Evolutionary conservation across 306 rosid genomes (phyloP).

Genomic region (Cicer judaicum): DNA sequence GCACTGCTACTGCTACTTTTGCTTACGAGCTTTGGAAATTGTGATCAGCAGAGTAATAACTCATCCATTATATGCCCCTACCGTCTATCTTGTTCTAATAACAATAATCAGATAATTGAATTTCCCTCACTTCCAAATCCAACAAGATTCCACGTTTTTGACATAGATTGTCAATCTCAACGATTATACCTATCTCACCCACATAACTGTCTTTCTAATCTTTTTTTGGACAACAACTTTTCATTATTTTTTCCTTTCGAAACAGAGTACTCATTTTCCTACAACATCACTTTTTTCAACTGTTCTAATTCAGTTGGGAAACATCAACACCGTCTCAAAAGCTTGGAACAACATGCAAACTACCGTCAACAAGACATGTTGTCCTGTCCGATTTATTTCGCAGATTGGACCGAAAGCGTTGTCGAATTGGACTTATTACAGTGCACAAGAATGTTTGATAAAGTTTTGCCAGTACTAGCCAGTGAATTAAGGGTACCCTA

Average conservation of each 20-base stretch:
- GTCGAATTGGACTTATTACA: not conserved
- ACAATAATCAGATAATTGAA: not conserved
- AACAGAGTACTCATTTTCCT: not conserved
- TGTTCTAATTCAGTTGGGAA: not conserved
- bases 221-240: slow-evolving; percentile 9
- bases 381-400: not conserved
- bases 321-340: not conserved
- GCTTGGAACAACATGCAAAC: not conserved
- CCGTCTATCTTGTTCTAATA: not conserved
- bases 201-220: slow-evolving; percentile 19
- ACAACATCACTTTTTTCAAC: not conserved
- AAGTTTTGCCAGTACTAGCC: not conserved
- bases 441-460: not conserved
- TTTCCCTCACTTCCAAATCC: not conserved
- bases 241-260: slow-evolving; percentile 22
- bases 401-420: not conserved
- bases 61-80: not conserved
- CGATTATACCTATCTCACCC: not conserved
- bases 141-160: not conserved
- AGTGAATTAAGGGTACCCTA: accelerated
- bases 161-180: not conserved
- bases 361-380: not conserved
- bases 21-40: not conserved
- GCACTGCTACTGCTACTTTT: not conserved
- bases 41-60: not conserved